These are phyloP conservation scores for Lentinula aciculospora DNA, from an alignment of 768 basidiomycete species.

Conservation along the genomic window DNA sequence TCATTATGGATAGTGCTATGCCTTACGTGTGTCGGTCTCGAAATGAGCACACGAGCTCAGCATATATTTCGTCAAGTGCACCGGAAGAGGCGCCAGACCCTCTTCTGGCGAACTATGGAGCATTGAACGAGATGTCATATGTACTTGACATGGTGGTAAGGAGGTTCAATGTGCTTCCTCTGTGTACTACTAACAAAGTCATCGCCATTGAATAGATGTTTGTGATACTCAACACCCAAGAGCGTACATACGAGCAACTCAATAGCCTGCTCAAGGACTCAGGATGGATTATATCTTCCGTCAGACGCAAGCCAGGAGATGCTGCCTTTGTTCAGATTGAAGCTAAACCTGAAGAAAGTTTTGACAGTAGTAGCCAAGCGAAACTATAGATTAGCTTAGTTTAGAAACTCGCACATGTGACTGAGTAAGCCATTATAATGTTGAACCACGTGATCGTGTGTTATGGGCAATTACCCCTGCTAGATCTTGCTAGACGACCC, in stretches of 20 bases:
- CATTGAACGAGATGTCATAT: conserved; percentile 28
- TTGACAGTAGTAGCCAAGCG: background rate
- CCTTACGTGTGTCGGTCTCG: conserved; percentile 25
- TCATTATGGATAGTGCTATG: conserved; percentile 35
- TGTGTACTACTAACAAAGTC: background rate
- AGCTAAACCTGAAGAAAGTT: background rate
- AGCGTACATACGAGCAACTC: conserved; percentile 8
- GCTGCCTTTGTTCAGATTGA: conserved; percentile 10
- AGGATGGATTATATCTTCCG: conserved; percentile 10
- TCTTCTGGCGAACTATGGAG: conserved; percentile 33
- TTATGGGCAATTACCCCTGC: too few species aligned
- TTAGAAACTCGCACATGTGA: too few species aligned
- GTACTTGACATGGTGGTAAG: conserved; percentile 29
- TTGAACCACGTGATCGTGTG: too few species aligned
- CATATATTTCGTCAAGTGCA: conserved; percentile 17
- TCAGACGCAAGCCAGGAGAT: conserved; percentile 9
- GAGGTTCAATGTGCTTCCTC: background rate
- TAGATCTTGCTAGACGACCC: too few species aligned
- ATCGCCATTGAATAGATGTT: conserved; percentile 7
- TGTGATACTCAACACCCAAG: conserved; percentile 10
- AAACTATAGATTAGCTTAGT: too few species aligned
- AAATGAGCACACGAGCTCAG: conserved; percentile 12
- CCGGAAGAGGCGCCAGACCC: conserved; percentile 25
- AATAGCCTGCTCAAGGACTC: conserved; percentile 2
- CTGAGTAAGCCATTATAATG: too few species aligned